phyloP scores from a whole-genome alignment of 2,329 filamentous ascomycete genomes.

The Hawksworthiomyces lignivorus region DNA sequence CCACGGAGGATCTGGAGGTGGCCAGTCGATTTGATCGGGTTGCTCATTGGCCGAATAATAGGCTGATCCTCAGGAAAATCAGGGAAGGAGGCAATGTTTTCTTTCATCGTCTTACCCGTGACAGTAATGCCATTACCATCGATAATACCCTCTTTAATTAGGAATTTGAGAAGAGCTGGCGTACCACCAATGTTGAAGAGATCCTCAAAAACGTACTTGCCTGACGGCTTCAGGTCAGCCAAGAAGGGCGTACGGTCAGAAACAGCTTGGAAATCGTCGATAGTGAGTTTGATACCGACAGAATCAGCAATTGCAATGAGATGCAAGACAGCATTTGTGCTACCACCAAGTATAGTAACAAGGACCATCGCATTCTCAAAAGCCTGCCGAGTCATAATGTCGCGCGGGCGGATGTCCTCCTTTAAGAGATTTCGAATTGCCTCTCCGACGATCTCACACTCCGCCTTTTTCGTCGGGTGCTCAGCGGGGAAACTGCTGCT shows the following conservation, averaged over 20 bases:
- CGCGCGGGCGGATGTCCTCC: conserved; percentile 68
- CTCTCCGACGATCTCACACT: conserved; percentile 64
- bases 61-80: conserved; percentile 68
- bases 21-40: conserved; percentile 80
- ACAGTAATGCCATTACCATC: conserved; percentile 75
- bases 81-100: conserved; percentile 73
- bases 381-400: conserved; percentile 71
- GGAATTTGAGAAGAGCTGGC: conserved; percentile 77
- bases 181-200: conserved; percentile 81
- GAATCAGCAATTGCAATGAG: conserved; percentile 77
- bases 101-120: conserved; percentile 79
- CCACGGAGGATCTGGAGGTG: conserved; percentile 85
- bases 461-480: conserved; percentile 60
- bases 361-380: conserved; percentile 83
- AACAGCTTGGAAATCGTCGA: conserved; percentile 80
- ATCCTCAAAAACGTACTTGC: conserved; percentile 80
- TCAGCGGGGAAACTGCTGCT: conserved; percentile 75
- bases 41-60: conserved; percentile 71
- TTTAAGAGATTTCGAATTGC: conserved; percentile 68
- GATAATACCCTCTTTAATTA: conserved; percentile 75
- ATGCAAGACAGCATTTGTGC: conserved; percentile 80
- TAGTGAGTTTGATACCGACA: conserved; percentile 72
- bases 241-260: conserved; percentile 73
- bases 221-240: conserved; percentile 76
- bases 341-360: conserved; percentile 74